Percentiles rank a stretch among this genome's conserved stretches.
phyloP scores from a whole-genome alignment of 1,139 yeast genomes.

The Sugiyamaella paludigena region DNA sequence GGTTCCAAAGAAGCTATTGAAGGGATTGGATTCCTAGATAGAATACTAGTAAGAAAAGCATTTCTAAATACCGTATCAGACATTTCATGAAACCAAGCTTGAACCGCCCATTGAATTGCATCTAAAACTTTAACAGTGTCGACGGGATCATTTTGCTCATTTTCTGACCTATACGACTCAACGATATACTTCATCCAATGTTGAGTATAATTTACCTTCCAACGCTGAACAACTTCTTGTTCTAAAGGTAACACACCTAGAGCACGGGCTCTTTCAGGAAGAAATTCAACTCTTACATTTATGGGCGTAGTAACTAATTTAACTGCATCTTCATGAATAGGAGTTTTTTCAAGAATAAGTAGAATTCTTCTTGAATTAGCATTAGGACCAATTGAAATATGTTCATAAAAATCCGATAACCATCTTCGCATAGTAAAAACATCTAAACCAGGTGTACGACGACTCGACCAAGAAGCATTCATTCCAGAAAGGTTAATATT shows the following conservation, averaged over 20 bases:
- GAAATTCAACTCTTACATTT: slow-evolving; percentile 14
- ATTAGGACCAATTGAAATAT: slow-evolving; percentile 3
- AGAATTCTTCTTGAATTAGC: slow-evolving; percentile 4
- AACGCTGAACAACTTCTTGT: slow-evolving; percentile 14
- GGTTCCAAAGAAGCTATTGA: slow-evolving; percentile 2
- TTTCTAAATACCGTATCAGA: slow-evolving; percentile 8
- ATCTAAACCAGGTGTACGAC: slow-evolving; percentile 10
- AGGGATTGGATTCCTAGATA: slow-evolving; percentile 1
- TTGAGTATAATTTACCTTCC: slow-evolving; percentile 13
- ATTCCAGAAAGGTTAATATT: slow-evolving; percentile 13
- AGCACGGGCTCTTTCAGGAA: slow-evolving; percentile 10
- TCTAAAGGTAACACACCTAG: slow-evolving; percentile 15
- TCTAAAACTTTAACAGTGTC: slow-evolving; percentile 7
- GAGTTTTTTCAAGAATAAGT: slow-evolving; percentile 9
- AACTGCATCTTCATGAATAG: slow-evolving; percentile 13
- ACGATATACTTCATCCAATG: slow-evolving; percentile 15
- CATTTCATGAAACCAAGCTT: slow-evolving; percentile 17
- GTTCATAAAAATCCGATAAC: slow-evolving; percentile 12
- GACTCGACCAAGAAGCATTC: slow-evolving; percentile 13
- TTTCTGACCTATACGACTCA: slow-evolving; percentile 1
- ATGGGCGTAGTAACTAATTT: slow-evolving; percentile 13
- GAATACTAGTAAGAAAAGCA: slow-evolving; percentile 11
- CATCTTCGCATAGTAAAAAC: slow-evolving; percentile 14
- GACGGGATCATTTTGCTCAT: slow-evolving; percentile 5
- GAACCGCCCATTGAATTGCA: slow-evolving; percentile 16